Base-by-base conservation (phyloP, 805 yeast species). In the Blastobotrys mokoenaii region DNA sequence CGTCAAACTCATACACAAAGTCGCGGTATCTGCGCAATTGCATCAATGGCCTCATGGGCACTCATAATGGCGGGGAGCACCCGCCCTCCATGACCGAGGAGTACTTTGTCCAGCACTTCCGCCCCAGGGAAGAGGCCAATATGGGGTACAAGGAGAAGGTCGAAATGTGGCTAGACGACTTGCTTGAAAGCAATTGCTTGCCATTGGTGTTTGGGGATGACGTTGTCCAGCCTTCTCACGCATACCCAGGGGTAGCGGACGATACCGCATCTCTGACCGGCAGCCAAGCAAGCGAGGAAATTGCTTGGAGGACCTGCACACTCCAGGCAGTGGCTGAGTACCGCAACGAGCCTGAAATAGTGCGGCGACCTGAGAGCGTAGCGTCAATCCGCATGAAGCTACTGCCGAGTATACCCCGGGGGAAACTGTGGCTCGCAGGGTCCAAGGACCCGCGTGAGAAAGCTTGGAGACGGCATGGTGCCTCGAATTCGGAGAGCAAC, bases 131-230 rank as follows among this genome's bases (percentile, higher is more conserved):
- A 20, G 41, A 43, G 34, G 25, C 29, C 12, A 43, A 43, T 16
- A 43, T 43, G 46, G 41, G 36, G 11, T 43, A n/a, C 37, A 33
- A 43, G 14, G 32, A 43, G 14, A 43, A 43, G 16, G 46, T 43
- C n/a, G n/a, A 20, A 5, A 20, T 27, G 7, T 43, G 46, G 46
- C 41, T 43, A 5, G 41, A 43, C 30, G 37, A 43, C 10, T n/a
- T 36, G 16, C 15, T 17, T 10, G 41, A 22, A 8, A 22, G 27
- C 27, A 22, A 22, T 22, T 22, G 27, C 27, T 22, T 22, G 27
- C 27, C 27, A 8, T 22, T 22, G 27, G 8, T 22, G 27, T 5
- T 22, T 22, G 27, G 27, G 27, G 27, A 22, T 8, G 8, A 22
- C 8, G 27, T 22, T 8, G 8, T 22, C 27, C 27, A 22, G 27